Evolutionary conservation across 148 eudicot genomes (phyloP), one percentile per base, ranked within the genome.

Genomic region (Rhododendron henanense): DNA sequence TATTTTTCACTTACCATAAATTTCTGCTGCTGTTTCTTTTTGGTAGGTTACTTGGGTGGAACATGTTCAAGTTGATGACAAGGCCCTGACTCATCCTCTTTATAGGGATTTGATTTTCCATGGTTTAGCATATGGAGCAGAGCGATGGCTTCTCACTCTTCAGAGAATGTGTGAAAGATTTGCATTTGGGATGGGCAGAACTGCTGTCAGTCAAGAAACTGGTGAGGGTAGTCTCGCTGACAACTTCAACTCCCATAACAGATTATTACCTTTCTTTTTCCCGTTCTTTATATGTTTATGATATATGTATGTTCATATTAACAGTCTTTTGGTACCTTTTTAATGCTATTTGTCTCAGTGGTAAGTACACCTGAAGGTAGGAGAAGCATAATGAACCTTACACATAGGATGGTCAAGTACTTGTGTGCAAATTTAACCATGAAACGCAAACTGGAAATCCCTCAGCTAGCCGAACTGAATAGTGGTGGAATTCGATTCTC

Each of bases 351-450:
- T 23, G 84, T 45, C 71, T 78, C 78, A 81, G 90, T 81, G 19
- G 88, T 86, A 55, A 79, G 74, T 39, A 79, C 45, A 28, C 81
- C 79, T 51, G 88, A 87, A 86, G 96, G 94, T 10, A 89, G 88
- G 81, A 89, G 83, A 81, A 89, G 88, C 85, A 35, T 89, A 55
- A 87, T 89, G 86, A 87, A 81, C 35, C 92, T 93, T 8, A 90
- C 92, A 28, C 88, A 90, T 73, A 91, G 91, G 84, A 88, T 92
- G 94, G 83, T 90, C 76, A 88, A 84, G 82, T 85, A 80, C n/a
- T 92, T 89, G n/a, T 90, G 89, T 75, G 87, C 90, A 85, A 87
- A 67, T 75, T 86, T 92, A 76, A 84, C 84, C 50, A 82, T 85
- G 84, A 75, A 84, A 33, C 83, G 71, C 6, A 73, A 41, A 33